phyloP scores from a whole-genome alignment of 306 rosid species.

The Dryas octopetala region DNA sequence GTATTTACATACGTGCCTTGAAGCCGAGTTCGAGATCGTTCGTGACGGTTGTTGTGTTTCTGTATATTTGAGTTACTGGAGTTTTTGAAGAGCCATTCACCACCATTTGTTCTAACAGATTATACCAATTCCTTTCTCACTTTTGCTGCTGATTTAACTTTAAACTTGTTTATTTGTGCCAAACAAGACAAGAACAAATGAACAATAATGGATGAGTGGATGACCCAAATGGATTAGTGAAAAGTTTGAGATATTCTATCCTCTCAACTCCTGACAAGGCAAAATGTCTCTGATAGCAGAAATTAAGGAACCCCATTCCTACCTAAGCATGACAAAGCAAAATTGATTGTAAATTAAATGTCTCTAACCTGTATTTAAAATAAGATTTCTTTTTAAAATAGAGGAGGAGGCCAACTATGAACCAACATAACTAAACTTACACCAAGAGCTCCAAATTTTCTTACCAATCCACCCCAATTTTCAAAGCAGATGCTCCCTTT shows the following conservation, averaged over 20 bases:
- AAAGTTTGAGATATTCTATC: background rate
- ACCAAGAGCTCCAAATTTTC: constrained; percentile 35
- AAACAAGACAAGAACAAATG: background rate
- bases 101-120: too few relatives aligned
- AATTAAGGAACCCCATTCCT: background rate
- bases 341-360: background rate
- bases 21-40: too few relatives aligned
- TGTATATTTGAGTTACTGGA: too few relatives aligned
- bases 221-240: constrained; percentile 17
- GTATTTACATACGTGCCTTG: too few relatives aligned
- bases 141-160: background rate
- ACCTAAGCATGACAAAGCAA: constrained; percentile 23
- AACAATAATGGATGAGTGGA: constrained; percentile 10
- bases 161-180: background rate
- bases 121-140: background rate
- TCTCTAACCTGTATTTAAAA: constrained; percentile 2
- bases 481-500: constrained; percentile 25
- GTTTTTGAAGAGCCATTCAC: too few relatives aligned
- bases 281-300: background rate
- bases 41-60: too few relatives aligned
- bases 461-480: constrained; percentile 41
- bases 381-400: background rate
- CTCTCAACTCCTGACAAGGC: background rate
- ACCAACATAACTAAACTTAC: constrained; percentile 42
- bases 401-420: constrained; percentile 51